Evolutionary conservation across 2,329 filamentous ascomycete species (phyloP), one percentile per base, ranked within the genome.

Genomic region (Beauveria asiatica): DNA sequence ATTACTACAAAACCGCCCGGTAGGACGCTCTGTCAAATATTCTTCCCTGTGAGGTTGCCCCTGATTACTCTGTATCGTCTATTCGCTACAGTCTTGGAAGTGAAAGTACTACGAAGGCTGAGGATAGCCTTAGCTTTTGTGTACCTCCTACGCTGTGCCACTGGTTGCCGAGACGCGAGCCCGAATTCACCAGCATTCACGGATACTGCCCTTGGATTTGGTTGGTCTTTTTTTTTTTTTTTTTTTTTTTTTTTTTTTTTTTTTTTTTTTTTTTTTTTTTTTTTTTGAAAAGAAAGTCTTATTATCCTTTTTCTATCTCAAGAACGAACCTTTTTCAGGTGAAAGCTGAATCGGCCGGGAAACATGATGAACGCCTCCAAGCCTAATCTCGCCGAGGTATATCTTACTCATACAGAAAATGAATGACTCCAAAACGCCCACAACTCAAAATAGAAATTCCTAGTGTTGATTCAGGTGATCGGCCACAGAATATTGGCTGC

Each of bases 401-500:
- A 57, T 23, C 39, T 8, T 19, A 54, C 17, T 25, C 11, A 23
- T 57, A 57, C 54, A 57, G 13, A 48, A 46, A 46, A 19, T 57
- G 27, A 17, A 8, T 19, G 17, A 48, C 30, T 57, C 54, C 27
- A 25, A 53, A 56, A 56, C 42, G 54, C 54, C 30, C 8, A 11
- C 5, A 54, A 33, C 9, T 54, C 17, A 37, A 21, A 45, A 27
- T 5, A 7, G 42, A 11, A 19, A 37, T 23, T 11, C 6, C 48
- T 30, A 57, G 19, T 19, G n/a, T 37, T 21, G 54, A 5, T 13
- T 19, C 2, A 25, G 42, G 13, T 57, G 27, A 64, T 80, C 70
- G n/a, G 75, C 79, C 62, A 75, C 77, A 49, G 80, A 82, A 67
- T 83, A 83, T 8, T 70, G 69, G 64, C 74, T 79, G 67, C 72